Evolutionary conservation across 768 basidiomycete genomes (phyloP), one percentile per base, ranked within the genome.

Genomic region (Mycena belliarum): DNA sequence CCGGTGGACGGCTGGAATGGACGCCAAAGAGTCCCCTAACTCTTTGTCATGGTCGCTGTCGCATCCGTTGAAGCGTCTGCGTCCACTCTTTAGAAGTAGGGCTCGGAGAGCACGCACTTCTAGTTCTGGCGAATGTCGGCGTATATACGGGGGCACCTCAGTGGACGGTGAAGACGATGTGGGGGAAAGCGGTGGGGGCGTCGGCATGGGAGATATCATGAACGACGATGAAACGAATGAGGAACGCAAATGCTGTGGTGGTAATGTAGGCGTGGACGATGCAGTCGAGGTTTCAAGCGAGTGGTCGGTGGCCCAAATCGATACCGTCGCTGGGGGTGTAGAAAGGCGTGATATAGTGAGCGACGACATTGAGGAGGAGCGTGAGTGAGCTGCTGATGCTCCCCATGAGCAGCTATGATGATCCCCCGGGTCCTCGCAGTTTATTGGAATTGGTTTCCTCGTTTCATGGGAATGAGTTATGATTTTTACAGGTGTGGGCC

Each of bases 401-500:
- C n/a, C n/a, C n/a, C n/a, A n/a, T n/a, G n/a, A n/a, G n/a, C n/a
- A n/a, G n/a, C n/a, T n/a, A n/a, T n/a, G n/a, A n/a, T n/a, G n/a
- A n/a, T n/a, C n/a, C n/a, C n/a, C n/a, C n/a, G n/a, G n/a, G n/a
- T n/a, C n/a, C n/a, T n/a, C n/a, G n/a, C n/a, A n/a, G n/a, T n/a
- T n/a, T n/a, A n/a, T n/a, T n/a, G n/a, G n/a, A n/a, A n/a, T n/a
- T n/a, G n/a, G n/a, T n/a, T n/a, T n/a, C n/a, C n/a, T n/a, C n/a
- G n/a, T 29, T 12, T 20, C 11, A 23, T 29, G 15, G 21, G 33
- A 43, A 46, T 41, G 16, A 18, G 26, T 41, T 16, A 23, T n/a
- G 16, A 63, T 59, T 42, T 63, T 63, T 25, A 63, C 62, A 24
- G 62, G 62, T 23, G 55, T 49, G 2, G 62, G 62, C 6, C 62